Evolutionary conservation across 2,329 filamentous ascomycete species (phyloP).

Genomic region (Colletotrichum navitas): DNA sequence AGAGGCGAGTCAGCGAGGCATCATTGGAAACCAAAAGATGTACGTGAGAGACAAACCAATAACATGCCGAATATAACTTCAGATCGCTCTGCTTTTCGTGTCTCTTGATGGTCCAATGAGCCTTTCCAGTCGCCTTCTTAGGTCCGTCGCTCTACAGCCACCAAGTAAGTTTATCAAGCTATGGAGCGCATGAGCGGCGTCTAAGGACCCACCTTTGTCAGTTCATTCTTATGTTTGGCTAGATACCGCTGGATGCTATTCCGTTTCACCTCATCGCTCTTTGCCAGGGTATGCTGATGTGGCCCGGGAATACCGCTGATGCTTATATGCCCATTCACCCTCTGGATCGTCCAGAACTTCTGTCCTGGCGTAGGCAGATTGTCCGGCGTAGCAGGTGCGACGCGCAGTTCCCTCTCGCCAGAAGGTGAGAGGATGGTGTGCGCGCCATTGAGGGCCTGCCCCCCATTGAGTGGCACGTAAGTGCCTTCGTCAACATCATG

Average conservation of each 20-base stretch:
- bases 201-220: slow-evolving; percentile 71
- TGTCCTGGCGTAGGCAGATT: slow-evolving; percentile 48
- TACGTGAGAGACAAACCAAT: slow-evolving; percentile 70
- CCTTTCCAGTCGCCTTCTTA: slow-evolving; percentile 79
- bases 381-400: slow-evolving; percentile 43
- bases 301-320: slow-evolving; percentile 76
- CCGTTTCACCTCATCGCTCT: slow-evolving; percentile 85
- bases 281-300: slow-evolving; percentile 80
- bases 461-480: slow-evolving; percentile 30
- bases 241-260: slow-evolving; percentile 79
- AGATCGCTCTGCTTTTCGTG: slow-evolving; percentile 78
- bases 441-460: slow-evolving; percentile 40
- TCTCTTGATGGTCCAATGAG: slow-evolving; percentile 75
- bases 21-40: slow-evolving; percentile 18
- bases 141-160: slow-evolving; percentile 28
- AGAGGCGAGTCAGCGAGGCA: slow-evolving; percentile 73
- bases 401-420: slow-evolving; percentile 33
- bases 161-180: neutral
- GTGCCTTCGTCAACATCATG: slow-evolving; percentile 44
- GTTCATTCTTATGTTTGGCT: slow-evolving; percentile 73
- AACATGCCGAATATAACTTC: slow-evolving; percentile 86
- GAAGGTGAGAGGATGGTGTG: slow-evolving; percentile 43
- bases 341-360: slow-evolving; percentile 79
- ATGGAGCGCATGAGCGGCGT: neutral
- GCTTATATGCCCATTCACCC: slow-evolving; percentile 81